These are phyloP conservation scores for Phytomonas sp. DNA, from an alignment of 208 protist genomes.

Conservation along the genomic window DNA sequence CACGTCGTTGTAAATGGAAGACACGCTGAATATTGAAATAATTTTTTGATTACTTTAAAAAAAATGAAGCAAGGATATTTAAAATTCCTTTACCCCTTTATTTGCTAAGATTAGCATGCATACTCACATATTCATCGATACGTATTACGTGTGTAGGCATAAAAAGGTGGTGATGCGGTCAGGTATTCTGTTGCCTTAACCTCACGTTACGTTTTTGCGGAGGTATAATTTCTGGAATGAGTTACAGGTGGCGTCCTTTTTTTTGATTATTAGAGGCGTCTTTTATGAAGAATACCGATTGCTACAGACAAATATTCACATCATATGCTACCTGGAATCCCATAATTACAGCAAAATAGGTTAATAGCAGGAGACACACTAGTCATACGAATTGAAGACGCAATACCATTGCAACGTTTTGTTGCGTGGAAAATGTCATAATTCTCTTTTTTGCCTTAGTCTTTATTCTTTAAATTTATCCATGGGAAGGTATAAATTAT, in stretches of 20 bases:
- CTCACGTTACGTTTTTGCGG: conserved; percentile 2
- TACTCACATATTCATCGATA: too few relatives aligned
- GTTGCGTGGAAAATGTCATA: background rate
- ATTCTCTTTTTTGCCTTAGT: conserved; percentile 16
- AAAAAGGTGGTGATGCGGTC: conserved; percentile 4
- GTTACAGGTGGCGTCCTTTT: too few relatives aligned
- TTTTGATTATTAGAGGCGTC: too few relatives aligned
- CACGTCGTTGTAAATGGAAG: too few relatives aligned
- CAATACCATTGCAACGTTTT: background rate
- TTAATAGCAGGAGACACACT: conserved; percentile 7
- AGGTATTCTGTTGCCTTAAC: conserved; percentile 5
- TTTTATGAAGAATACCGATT: too few relatives aligned
- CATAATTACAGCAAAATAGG: conserved; percentile 11
- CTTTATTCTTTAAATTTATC: conserved; percentile 24
- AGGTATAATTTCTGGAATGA: background rate
- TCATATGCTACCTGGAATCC: too few relatives aligned
- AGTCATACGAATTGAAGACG: conserved; percentile 1
- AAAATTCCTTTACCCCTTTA: background rate
- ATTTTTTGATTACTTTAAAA: background rate
- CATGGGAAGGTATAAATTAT: conserved; percentile 59
- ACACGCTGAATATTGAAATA: background rate
- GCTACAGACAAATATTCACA: too few relatives aligned
- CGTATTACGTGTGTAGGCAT: conserved; percentile 1
- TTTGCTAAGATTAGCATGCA: background rate
- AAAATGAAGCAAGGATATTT: background rate